These are phyloP conservation scores for Domatiomyces catenatus DNA, from an alignment of 2,329 filamentous ascomycete genomes.

Conservation along the genomic window DNA sequence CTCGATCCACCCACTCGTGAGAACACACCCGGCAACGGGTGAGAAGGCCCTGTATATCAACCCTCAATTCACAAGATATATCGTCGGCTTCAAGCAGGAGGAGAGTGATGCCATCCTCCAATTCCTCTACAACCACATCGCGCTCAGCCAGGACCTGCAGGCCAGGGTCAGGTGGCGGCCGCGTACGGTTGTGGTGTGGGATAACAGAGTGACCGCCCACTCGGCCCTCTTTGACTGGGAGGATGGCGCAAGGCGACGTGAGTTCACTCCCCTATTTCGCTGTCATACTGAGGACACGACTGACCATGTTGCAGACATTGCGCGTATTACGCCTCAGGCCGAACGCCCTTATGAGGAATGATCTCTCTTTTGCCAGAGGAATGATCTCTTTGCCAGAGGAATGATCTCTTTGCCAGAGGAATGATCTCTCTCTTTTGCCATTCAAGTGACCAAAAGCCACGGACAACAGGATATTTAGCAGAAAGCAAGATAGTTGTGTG, in stretches of 20 bases:
- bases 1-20: conserved; percentile 31
- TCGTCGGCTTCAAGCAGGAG: conserved; percentile 33
- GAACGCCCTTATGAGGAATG: conserved; percentile 31
- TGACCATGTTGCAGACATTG: conserved; percentile 24
- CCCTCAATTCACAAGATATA: conserved; percentile 33
- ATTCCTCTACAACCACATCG: conserved; percentile 34
- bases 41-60: conserved; percentile 35
- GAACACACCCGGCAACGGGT: conserved; percentile 34
- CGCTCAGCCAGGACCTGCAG: conserved; percentile 34
- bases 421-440: background rate
- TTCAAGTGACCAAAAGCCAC: background rate
- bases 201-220: conserved; percentile 23
- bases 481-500: no score
- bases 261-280: background rate
- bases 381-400: conserved; percentile 22
- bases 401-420: conserved; percentile 22
- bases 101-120: conserved; percentile 32
- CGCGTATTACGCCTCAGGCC: conserved; percentile 37
- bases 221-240: conserved; percentile 38
- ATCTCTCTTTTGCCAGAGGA: conserved; percentile 24
- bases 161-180: conserved; percentile 34
- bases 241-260: conserved; percentile 33
- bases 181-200: conserved; percentile 29
- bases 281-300: background rate
- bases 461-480: background rate